Percentiles rank a stretch among this genome's conserved stretches.
These are phyloP conservation scores for Fusarium papillatum DNA, from an alignment of 2,329 filamentous ascomycete genomes.

Conservation along the genomic window DNA sequence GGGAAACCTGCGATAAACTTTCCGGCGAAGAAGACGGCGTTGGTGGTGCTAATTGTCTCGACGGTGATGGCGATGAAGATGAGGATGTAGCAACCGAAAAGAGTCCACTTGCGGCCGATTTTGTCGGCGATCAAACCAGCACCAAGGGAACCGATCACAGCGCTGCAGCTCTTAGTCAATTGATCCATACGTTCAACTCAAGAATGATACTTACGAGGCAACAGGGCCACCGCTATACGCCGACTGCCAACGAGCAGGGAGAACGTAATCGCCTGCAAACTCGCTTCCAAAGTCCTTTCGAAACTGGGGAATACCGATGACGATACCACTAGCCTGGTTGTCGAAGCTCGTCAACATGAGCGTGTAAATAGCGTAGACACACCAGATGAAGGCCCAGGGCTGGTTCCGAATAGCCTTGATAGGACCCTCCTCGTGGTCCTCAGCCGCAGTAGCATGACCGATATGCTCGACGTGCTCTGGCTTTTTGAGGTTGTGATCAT, in stretches of 20 bases:
- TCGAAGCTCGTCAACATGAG: slow-evolving; percentile 36
- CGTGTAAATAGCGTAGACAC: slow-evolving; percentile 34
- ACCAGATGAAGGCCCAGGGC: slow-evolving; percentile 30
- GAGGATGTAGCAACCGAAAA: slow-evolving; percentile 27
- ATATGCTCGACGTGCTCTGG: slow-evolving; percentile 31
- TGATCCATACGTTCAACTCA: background rate
- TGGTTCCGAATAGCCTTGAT: slow-evolving; percentile 29
- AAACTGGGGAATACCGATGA: slow-evolving; percentile 33
- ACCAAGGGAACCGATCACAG: slow-evolving; percentile 29
- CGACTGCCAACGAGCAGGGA: slow-evolving; percentile 33
- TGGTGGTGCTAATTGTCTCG: slow-evolving; percentile 32
- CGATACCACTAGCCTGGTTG: slow-evolving; percentile 30
- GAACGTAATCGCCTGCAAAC: slow-evolving; percentile 26
- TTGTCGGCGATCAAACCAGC: slow-evolving; percentile 26
- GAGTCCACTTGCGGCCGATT: slow-evolving; percentile 35
- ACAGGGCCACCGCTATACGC: slow-evolving; percentile 35
- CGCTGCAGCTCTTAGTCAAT: slow-evolving; percentile 5
- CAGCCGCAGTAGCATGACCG: slow-evolving; percentile 23
- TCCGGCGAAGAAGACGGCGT: slow-evolving; percentile 33
- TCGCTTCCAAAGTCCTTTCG: slow-evolving; percentile 33
- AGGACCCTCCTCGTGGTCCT: slow-evolving; percentile 25
- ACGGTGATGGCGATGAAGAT: slow-evolving; percentile 32
- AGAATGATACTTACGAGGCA: slow-evolving; percentile 26
- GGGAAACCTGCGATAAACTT: slow-evolving; percentile 36
- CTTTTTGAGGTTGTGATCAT: slow-evolving; percentile 11